Evolutionary conservation across 2,329 filamentous ascomycete species (phyloP), one percentile per base, ranked within the genome.

Genomic region (Coccinonectria pachysandricola): DNA sequence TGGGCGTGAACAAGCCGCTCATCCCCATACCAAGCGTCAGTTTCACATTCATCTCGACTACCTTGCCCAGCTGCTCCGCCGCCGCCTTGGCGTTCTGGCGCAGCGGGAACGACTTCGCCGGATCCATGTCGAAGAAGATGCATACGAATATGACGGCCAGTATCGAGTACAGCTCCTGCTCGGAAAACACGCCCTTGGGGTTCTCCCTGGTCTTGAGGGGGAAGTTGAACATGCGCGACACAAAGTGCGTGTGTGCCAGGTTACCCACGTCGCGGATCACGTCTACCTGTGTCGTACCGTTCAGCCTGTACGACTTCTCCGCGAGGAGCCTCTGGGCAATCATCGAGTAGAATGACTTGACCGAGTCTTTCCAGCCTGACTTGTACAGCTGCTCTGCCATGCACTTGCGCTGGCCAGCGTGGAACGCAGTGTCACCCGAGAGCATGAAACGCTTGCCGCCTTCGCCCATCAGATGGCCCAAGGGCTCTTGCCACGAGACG

Each of bases 251-350:
- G 5, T 78, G 76, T 0, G 65, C 68, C 14, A 81, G 54, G 45
- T 84, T 84, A 14, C 71, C 76, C 1, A 84, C 68, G 29, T 83
- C 75, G 13, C 75, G 69, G 7, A 83, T 59, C 4, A 87, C 63
- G 40, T 91, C 83, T 20, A 85, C 68, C 46, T 83, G 76, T 4
- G 62, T 68, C 28, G 41, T 46, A 1, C 50, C 56, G 15, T 43
- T 55, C 2, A 87, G 64, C 30, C 64, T 67, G 51, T 73, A 81
- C 21, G 70, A 71, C 49, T 83, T 81, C 15, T 74, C 64, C 0
- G 57, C 49, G 12, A 92, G 60, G 3, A 91, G 61, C 15, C 66
- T 57, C 26, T 71, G 56, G 1, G 71, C 75, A 9, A 70, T 75
- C 16, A 68, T 59, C 8, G 73, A 62, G 48, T 80, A 86, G 44